phyloP scores from a whole-genome alignment of 768 basidiomycete species.

The Kwoniella newhampshirensis region DNA sequence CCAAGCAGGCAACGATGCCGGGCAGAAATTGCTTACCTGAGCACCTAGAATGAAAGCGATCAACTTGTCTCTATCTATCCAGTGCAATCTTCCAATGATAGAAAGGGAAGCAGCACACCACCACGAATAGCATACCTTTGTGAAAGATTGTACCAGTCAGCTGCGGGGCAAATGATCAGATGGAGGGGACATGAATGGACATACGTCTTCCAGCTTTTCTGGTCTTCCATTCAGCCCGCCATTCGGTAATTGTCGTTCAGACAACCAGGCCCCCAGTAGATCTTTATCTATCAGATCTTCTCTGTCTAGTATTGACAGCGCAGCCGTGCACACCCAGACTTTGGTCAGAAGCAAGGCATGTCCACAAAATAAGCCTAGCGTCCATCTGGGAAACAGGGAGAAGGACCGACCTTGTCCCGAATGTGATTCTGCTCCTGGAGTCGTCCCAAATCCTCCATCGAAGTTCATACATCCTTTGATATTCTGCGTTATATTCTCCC shows the following conservation, averaged over 20 bases:
- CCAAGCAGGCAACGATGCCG: conserved; percentile 4
- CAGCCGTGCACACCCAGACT: conserved; percentile 89
- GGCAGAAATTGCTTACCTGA: conserved; percentile 60
- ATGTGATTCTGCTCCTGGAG: conserved; percentile 87
- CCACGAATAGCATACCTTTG: conserved; percentile 92
- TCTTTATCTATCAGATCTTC: conserved; percentile 73
- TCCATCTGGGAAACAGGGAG: not conserved
- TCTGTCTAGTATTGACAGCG: conserved; percentile 80
- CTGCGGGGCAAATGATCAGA: not conserved
- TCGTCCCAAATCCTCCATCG: conserved; percentile 89
- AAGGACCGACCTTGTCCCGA: conserved; percentile 79
- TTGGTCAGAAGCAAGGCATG: too few species aligned
- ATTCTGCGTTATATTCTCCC: conserved; percentile 59
- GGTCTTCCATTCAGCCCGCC: conserved; percentile 97
- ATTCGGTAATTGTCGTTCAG: conserved; percentile 86
- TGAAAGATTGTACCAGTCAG: not conserved
- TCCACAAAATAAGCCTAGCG: too few species aligned
- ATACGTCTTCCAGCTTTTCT: conserved; percentile 92
- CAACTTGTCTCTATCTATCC: conserved; percentile 84
- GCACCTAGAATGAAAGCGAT: conserved; percentile 80
- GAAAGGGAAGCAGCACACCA: conserved; percentile 90
- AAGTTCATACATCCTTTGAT: conserved; percentile 81
- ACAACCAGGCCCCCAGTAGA: conserved; percentile 88
- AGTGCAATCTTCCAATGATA: conserved; percentile 74
- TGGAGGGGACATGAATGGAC: too few species aligned